phyloP scores from a whole-genome alignment of 768 basidiomycete species.

The Rhodocollybia butyracea region DNA sequence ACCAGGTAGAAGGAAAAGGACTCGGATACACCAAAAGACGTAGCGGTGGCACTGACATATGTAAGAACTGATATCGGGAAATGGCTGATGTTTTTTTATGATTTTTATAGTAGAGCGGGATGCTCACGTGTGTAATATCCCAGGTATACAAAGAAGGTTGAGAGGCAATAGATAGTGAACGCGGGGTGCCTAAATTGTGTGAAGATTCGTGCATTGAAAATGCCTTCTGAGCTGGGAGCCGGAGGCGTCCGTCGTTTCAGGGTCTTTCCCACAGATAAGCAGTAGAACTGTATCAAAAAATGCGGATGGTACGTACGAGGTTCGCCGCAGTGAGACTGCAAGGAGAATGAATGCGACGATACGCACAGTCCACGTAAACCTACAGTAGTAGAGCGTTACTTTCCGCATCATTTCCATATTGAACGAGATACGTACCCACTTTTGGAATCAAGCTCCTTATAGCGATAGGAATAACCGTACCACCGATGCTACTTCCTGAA shows the following conservation, averaged over 20 bases:
- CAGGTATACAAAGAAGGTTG: conserved; percentile 56
- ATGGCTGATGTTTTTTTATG: conserved; percentile 5
- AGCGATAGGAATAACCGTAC: conserved; percentile 63
- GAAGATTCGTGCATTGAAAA: conserved; percentile 58
- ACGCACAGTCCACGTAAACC: conserved; percentile 79
- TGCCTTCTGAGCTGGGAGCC: conserved; percentile 47
- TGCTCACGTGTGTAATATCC: conserved; percentile 66
- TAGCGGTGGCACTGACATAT: conserved; percentile 61
- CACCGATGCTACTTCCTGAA: conserved; percentile 65
- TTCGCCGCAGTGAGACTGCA: conserved; percentile 49
- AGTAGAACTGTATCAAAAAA: too few species aligned
- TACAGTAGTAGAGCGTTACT: conserved; percentile 18
- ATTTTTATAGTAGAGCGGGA: too few species aligned
- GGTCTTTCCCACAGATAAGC: too few species aligned
- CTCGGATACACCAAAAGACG: conserved; percentile 40
- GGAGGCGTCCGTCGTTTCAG: conserved; percentile 44
- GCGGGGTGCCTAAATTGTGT: conserved; percentile 38
- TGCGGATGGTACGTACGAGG: conserved; percentile 36
- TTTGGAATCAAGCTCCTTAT: conserved; percentile 50
- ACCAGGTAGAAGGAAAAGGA: conserved; percentile 63
- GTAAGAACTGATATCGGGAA: conserved; percentile 53
- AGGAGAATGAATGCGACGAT: conserved; percentile 64
- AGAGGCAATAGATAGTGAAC: conserved; percentile 56
- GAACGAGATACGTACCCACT: conserved; percentile 33
- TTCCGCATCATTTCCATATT: background rate